Evolutionary conservation across 768 basidiomycete genomes (phyloP).

Genomic region (Xerocomellus dryophilus): DNA sequence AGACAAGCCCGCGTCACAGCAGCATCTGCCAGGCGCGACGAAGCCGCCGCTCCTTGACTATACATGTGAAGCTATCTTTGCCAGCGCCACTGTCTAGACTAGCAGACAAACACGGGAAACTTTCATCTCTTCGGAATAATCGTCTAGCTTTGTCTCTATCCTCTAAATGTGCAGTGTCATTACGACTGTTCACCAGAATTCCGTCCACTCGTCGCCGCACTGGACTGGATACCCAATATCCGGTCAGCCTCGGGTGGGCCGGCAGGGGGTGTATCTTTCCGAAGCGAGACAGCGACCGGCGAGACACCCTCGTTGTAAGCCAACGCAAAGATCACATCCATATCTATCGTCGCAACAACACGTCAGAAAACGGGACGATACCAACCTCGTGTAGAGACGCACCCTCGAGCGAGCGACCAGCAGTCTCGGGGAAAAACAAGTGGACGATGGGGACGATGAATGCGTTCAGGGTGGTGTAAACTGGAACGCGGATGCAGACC

Average conservation of each 20-base stretch:
- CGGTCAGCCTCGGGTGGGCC: slow-evolving; percentile 45
- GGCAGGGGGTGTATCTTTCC: slow-evolving; percentile 43
- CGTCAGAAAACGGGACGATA: neutral
- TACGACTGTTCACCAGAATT: neutral
- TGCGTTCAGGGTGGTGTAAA: slow-evolving; percentile 57
- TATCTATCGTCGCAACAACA: slow-evolving; percentile 26
- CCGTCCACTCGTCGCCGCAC: neutral
- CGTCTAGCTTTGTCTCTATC: neutral
- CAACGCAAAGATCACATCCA: slow-evolving; percentile 47
- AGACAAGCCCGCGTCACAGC: slow-evolving; percentile 23
- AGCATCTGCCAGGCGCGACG: neutral
- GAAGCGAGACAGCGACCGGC: slow-evolving; percentile 42
- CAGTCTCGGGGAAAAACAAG: slow-evolving; percentile 60
- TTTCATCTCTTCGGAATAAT: neutral
- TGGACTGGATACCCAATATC: slow-evolving; percentile 36
- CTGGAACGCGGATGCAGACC: slow-evolving; percentile 17
- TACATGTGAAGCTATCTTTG: neutral
- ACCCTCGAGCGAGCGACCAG: slow-evolving; percentile 57
- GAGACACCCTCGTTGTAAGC: slow-evolving; percentile 44
- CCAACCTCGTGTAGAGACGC: neutral
- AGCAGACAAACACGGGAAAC: neutral
- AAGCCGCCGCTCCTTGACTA: neutral
- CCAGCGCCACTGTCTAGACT: too few species aligned
- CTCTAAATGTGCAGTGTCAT: neutral
- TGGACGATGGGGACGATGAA: slow-evolving; percentile 56